Conservation (phyloP, 495 filamentous ascomycete species). For the Podospora australis region DNA sequence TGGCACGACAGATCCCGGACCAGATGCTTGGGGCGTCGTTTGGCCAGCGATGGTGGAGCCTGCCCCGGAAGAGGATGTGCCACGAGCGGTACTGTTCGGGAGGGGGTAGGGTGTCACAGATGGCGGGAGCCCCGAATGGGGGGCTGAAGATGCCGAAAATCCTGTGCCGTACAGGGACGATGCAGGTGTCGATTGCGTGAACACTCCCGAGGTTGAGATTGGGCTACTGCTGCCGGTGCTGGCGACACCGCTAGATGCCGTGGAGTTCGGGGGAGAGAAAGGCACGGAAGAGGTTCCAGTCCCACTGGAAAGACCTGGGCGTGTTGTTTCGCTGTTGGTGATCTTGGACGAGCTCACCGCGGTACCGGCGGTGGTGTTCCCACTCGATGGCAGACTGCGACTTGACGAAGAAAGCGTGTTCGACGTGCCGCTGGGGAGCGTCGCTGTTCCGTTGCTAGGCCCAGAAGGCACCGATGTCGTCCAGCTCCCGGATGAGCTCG, state of each 20-base stretch:
- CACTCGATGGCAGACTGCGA: neutral
- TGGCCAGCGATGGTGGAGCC: neutral
- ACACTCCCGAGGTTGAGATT: neutral
- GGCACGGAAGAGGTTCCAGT: neutral
- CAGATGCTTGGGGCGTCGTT: neutral
- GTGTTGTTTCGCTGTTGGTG: neutral
- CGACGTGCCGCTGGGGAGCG: neutral
- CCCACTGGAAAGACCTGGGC: neutral
- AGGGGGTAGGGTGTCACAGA: neutral
- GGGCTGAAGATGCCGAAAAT: neutral
- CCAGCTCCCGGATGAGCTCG: neutral
- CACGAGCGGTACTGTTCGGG: neutral
- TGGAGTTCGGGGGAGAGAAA: neutral
- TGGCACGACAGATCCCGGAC: neutral
- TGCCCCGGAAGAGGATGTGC: neutral
- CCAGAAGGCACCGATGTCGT: neutral
- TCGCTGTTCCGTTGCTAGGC: neutral
- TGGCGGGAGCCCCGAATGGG: neutral
- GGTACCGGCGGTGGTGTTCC: neutral
- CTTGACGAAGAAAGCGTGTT: neutral
- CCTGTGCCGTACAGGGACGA: neutral
- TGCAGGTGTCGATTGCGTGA: neutral
- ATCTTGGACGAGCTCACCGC: neutral
- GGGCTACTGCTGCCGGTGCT: neutral
- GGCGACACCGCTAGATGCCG: neutral